Conservation (phyloP, 164 flowering plant species). For the Aristolochia contorta region DNA sequence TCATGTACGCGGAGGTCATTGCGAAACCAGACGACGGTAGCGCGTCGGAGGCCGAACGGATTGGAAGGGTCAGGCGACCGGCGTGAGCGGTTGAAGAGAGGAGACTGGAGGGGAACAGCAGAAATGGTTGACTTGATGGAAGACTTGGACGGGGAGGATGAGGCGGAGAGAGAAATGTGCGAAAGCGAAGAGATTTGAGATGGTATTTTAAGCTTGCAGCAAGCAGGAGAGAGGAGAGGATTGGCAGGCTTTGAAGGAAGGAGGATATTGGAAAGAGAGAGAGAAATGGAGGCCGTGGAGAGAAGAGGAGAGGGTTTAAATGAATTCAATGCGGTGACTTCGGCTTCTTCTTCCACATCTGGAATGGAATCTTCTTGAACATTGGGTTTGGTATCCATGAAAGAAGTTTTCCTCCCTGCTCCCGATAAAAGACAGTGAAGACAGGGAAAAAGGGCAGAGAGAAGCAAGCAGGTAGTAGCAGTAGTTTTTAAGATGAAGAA, state of each 20-base stretch:
- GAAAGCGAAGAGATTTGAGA: slow-evolving; percentile 47
- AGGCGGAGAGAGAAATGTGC: slow-evolving; percentile 34
- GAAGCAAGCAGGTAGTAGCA: no score
- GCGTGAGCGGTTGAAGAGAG: slow-evolving; percentile 44
- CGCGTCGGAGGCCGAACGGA: slow-evolving; percentile 59
- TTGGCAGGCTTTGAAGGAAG: slow-evolving; percentile 27
- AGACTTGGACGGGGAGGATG: slow-evolving; percentile 16
- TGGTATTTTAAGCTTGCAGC: slow-evolving; percentile 48
- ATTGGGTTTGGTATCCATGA: no score
- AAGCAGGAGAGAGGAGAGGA: slow-evolving; percentile 16
- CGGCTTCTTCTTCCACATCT: no score
- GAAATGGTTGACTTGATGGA: slow-evolving; percentile 47
- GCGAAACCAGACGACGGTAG: slow-evolving; percentile 87
- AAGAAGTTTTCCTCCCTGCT: no score
- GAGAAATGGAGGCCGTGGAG: slow-evolving; percentile 27
- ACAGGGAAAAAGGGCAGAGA: no score
- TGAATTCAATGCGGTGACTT: neutral
- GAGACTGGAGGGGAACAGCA: slow-evolving; percentile 49
- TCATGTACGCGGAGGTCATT: slow-evolving; percentile 81
- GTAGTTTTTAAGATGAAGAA: no score
- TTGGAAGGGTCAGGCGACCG: slow-evolving; percentile 65
- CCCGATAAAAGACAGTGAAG: no score
- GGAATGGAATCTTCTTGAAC: no score
- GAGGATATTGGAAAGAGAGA: slow-evolving; percentile 16
- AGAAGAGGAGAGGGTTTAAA: neutral